Evolutionary conservation across 805 yeast species (phyloP).

Genomic region (Ogataea corticis): DNA sequence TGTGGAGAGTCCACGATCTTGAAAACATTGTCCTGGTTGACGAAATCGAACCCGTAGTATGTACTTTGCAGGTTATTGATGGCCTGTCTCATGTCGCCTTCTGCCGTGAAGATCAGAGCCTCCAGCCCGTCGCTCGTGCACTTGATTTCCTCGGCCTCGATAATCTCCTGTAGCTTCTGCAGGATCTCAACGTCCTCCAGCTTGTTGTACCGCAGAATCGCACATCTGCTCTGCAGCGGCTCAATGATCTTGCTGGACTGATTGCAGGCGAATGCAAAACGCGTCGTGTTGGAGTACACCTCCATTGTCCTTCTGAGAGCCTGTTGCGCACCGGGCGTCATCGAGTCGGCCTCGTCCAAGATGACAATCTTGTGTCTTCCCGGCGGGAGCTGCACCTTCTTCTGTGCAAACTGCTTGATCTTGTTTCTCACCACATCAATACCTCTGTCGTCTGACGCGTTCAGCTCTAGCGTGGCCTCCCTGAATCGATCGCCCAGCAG

Average conservation of each 20-base stretch:
- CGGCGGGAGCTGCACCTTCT: constrained; percentile 80
- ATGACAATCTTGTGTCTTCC: constrained; percentile 93
- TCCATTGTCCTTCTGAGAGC: constrained; percentile 96
- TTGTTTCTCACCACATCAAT: constrained; percentile 93
- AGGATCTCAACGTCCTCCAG: constrained; percentile 84
- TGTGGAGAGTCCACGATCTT: constrained; percentile 96
- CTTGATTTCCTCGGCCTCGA: constrained; percentile 67
- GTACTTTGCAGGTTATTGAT: constrained; percentile 92
- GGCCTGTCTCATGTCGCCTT: constrained; percentile 99
- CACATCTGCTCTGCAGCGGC: constrained; percentile 95
- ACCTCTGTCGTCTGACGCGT: constrained; percentile 97
- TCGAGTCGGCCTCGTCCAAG: constrained; percentile 92
- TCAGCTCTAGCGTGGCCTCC: constrained; percentile 88
- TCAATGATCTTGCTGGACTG: constrained; percentile 93
- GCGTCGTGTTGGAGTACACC: constrained; percentile 88
- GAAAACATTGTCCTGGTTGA: constrained; percentile 90
- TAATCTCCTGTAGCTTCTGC: constrained; percentile 69
- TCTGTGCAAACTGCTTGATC: constrained; percentile 95
- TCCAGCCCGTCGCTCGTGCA: constrained; percentile 88
- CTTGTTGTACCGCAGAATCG: constrained; percentile 82
- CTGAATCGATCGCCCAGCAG: constrained; percentile 63
- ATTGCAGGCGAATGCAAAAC: constrained; percentile 98
- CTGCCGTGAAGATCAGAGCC: constrained; percentile 92
- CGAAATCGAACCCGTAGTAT: constrained; percentile 88
- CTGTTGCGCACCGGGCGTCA: constrained; percentile 97